Base-by-base conservation (phyloP, 192 early-diverging fungal genomes). In the Jimgerdemannia lactiflua region DNA sequence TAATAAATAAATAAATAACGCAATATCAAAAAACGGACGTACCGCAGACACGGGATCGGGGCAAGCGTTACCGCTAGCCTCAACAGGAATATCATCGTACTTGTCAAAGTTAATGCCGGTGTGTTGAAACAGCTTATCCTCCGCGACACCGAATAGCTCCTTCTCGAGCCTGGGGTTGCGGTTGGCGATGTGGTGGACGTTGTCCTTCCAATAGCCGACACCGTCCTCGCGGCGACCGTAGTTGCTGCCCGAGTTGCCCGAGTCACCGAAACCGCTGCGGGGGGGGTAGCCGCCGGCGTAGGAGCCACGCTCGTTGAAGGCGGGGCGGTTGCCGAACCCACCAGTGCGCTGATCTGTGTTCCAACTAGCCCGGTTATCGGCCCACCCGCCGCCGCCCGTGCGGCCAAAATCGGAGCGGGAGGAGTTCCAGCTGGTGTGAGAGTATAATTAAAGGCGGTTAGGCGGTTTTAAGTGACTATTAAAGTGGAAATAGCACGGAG, bases 101-200 rank as follows among this genome's bases (percentile, higher is more conserved):
- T 96, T 97, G 75, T 96, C 95, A 91, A 99, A 99, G 90, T 99
- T 98, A 82, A 99, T 99, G 71, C 97, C 97, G 70, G 94, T 94
- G 76, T 90, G 87, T 83, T 91, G 91, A 71, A 90, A 89, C 71
- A 92, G 89, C 82, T 88, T 86, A 74, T 94, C 93, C 59, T 97
- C 92, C 49, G 86, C 73, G 66, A 80, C 73, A 41, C 91, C 91
- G 76, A 89, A 97, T 42, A 99, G 87, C 78, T 95, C 92, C 19
- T 79, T 70, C 83, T 98, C 97, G 41, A 94, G 75, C 67, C 92
- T 89, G 73, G 89, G 87, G 86, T 96, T 94, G 74, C 89, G 88
- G 78, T 89, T 83, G 29, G 92, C 92, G 69, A 94, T 87, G 76
- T 93, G 88, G 76, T 94, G 93, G 82, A 89, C 91, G 80, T 93